phyloP scores from a whole-genome alignment of 352 stramenopile genomes.

The Globisporangium echinulatum region DNA sequence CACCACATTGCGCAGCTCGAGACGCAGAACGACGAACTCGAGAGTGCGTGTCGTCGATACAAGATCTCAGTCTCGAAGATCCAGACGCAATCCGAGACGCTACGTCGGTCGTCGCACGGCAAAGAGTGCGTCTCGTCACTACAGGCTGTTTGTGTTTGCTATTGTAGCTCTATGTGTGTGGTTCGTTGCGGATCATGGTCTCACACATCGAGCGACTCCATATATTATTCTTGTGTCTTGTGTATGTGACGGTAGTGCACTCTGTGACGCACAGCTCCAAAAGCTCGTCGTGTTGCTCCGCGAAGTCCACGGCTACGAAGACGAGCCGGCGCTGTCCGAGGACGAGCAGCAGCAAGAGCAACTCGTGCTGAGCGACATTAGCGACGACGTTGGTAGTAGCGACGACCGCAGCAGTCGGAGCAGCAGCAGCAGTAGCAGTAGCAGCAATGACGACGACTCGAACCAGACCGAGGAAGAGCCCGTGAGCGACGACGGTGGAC shows the following conservation, averaged over 20 bases:
- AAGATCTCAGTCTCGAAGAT: conserved; percentile 9
- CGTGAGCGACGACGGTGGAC: conserved; percentile 4
- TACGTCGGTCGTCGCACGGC: conserved; percentile 6
- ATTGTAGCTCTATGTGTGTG: no score
- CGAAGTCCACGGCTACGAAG: conserved; percentile 18
- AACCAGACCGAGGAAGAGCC: conserved; percentile 49
- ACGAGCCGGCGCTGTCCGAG: conserved; percentile 23
- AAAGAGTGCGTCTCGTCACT: conserved; percentile 11
- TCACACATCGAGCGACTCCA: no score
- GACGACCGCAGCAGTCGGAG: conserved; percentile 8
- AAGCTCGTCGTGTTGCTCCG: conserved; percentile 30
- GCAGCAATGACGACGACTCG: conserved; percentile 16
- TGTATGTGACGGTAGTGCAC: background rate
- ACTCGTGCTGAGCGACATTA: conserved; percentile 14
- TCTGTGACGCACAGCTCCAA: conserved; percentile 28
- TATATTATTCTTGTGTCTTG: no score
- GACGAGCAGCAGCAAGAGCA: conserved; percentile 20
- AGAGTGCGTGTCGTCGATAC: conserved; percentile 6
- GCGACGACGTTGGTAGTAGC: conserved; percentile 16
- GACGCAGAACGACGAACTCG: conserved; percentile 1
- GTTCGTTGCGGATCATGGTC: no score
- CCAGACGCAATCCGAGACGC: conserved; percentile 11
- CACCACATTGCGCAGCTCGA: conserved; percentile 9
- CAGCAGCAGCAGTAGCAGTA: conserved; percentile 11
- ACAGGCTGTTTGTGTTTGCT: background rate